These are phyloP conservation scores for Diacronema lutheri DNA, from an alignment of 78 protist genomes.

Conservation along the genomic window DNA sequence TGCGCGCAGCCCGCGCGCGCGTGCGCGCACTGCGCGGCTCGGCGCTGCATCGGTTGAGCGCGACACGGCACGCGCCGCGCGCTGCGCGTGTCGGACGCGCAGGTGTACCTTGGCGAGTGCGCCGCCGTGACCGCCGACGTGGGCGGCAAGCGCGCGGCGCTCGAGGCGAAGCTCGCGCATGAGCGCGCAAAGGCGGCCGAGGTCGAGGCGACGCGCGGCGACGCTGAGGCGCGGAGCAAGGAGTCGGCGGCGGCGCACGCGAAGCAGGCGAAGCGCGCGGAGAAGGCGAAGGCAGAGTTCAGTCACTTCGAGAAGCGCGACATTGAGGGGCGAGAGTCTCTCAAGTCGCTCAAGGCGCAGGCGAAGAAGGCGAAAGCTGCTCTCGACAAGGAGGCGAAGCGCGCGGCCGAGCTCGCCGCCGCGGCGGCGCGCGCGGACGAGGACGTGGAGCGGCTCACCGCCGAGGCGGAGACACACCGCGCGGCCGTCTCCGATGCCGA, in stretches of 20 bases:
- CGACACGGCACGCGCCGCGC: too few species aligned
- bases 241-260: constrained; percentile 17
- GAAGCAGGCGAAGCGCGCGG: constrained; percentile 27
- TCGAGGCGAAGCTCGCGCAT: background rate
- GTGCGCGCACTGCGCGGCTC: too few species aligned
- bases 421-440: background rate
- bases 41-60: too few species aligned
- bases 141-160: background rate
- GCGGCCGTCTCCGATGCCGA: background rate
- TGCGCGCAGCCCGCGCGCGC: background rate
- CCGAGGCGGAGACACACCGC: background rate
- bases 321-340: constrained; percentile 26
- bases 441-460: background rate
- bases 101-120: too few species aligned
- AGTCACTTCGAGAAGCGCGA: constrained; percentile 40
- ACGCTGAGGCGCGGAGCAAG: background rate
- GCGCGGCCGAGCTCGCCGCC: constrained; percentile 1
- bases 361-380: background rate
- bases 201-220: background rate
- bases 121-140: too few species aligned
- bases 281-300: constrained; percentile 36
- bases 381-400: constrained; percentile 41
- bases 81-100: too few species aligned
- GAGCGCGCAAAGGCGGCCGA: background rate
- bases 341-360: constrained; percentile 14